Percentiles rank a stretch among this genome's conserved stretches.
Conservation (phyloP, 768 basidiomycete species). For the Rhodotorula sphaerocarpa region DNA sequence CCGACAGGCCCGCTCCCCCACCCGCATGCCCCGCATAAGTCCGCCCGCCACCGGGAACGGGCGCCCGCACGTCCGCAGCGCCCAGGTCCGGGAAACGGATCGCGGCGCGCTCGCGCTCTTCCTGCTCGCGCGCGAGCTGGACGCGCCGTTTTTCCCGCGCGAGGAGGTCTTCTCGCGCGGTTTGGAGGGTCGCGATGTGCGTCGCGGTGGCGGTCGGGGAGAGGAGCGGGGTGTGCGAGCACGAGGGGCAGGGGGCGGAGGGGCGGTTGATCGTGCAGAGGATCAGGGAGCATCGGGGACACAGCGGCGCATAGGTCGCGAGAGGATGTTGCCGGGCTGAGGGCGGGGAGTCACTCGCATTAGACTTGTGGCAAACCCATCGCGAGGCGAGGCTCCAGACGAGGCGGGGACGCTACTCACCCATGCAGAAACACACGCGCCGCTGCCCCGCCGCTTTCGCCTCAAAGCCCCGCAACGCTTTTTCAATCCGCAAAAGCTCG, state of each 20-base stretch:
- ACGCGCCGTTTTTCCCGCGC: background rate
- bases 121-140: background rate
- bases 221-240: conserved; percentile 14
- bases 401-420: background rate
- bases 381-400: background rate
- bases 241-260: conserved; percentile 25
- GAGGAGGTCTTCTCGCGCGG: background rate
- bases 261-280: conserved; percentile 29
- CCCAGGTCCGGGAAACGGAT: conserved; percentile 26
- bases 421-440: conserved; percentile 21
- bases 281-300: conserved; percentile 25
- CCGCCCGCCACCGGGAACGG: background rate
- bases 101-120: conserved; percentile 10
- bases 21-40: conserved; percentile 24
- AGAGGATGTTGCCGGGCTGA: conserved; percentile 23
- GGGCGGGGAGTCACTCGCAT: background rate
- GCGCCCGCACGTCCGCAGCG: background rate
- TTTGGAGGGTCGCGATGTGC: conserved; percentile 3
- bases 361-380: background rate
- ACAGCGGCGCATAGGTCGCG: conserved; percentile 15
- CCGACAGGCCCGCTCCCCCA: background rate
- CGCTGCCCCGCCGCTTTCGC: too few species aligned
- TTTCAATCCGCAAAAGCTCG: conserved; percentile 7
- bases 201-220: background rate
- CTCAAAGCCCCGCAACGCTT: conserved; percentile 2